These are phyloP conservation scores for Monsonia emarginata DNA, from an alignment of 441 rosid genomes.

Conservation along the genomic window DNA sequence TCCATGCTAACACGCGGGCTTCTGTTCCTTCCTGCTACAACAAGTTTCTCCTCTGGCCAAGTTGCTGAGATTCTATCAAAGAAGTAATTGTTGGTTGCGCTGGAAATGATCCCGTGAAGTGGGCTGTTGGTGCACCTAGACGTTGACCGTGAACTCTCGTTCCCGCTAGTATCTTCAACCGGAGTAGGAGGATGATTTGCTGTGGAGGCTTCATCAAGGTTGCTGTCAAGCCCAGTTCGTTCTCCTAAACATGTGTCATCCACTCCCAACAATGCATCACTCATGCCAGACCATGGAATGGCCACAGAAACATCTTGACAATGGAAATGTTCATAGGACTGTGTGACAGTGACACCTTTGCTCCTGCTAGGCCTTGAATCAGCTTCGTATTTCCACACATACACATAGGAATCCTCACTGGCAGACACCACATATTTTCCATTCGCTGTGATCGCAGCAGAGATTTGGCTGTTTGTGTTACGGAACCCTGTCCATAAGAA, in stretches of 20 bases:
- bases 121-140: conserved; percentile 50
- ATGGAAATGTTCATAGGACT: conserved; percentile 75
- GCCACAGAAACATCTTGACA: conserved; percentile 86
- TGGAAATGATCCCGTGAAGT: conserved; percentile 65
- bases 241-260: conserved; percentile 27
- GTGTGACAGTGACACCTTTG: conserved; percentile 58
- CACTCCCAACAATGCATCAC: conserved; percentile 43
- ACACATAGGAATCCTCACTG: conserved; percentile 87
- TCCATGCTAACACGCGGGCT: conserved; percentile 57
- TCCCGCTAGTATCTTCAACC: conserved; percentile 42
- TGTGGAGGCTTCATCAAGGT: conserved; percentile 43
- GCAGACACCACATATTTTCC: conserved; percentile 84
- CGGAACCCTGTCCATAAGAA: conserved; percentile 61
- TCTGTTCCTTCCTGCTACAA: conserved; percentile 35
- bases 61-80: conserved; percentile 82
- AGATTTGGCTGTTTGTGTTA: conserved; percentile 81
- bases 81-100: conserved; percentile 74
- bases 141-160: conserved; percentile 32
- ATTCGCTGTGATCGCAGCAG: conserved; percentile 63
- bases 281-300: conserved; percentile 83
- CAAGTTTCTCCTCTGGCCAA: conserved; percentile 87
- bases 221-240: conserved; percentile 32
- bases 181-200: conserved; percentile 86
- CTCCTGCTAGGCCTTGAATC: conserved; percentile 64
- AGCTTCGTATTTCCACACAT: conserved; percentile 81